Conservation (phyloP, 1,139 yeast species). For the Blastobotrys illinoisensis region DNA sequence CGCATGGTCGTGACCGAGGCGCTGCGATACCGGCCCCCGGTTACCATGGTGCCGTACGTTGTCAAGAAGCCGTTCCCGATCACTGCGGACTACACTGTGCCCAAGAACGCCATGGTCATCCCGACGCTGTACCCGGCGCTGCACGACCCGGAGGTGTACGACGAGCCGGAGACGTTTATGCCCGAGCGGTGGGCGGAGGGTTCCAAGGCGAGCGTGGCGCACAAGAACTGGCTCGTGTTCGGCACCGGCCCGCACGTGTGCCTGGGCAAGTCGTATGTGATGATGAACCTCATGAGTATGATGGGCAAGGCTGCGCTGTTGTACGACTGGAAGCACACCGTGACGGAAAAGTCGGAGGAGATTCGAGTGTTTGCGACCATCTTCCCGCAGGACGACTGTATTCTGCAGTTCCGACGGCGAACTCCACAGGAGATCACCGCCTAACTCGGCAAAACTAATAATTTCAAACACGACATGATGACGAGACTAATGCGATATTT, state of each 20-base stretch:
- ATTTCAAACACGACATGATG: neutral
- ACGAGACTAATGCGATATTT: neutral
- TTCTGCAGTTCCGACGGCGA: slow-evolving; percentile 56
- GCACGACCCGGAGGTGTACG: slow-evolving; percentile 95
- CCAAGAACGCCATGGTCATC: slow-evolving; percentile 94
- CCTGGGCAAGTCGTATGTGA: slow-evolving; percentile 87
- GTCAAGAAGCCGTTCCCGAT: slow-evolving; percentile 83
- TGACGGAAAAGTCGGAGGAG: slow-evolving; percentile 79
- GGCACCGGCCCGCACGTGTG: slow-evolving; percentile 98
- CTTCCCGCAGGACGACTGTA: slow-evolving; percentile 93
- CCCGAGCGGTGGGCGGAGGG: slow-evolving; percentile 93
- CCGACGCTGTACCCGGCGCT: slow-evolving; percentile 93
- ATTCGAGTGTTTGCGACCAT: slow-evolving; percentile 96
- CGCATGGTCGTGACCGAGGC: slow-evolving; percentile 86
- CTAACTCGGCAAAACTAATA: neutral
- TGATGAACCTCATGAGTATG: slow-evolving; percentile 82
- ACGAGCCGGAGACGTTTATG: slow-evolving; percentile 84
- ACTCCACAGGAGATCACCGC: slow-evolving; percentile 11
- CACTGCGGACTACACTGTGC: slow-evolving; percentile 77
- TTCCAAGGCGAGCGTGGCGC: slow-evolving; percentile 51
- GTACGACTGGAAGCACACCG: slow-evolving; percentile 74
- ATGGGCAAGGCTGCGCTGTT: slow-evolving; percentile 83
- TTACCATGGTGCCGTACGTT: slow-evolving; percentile 93
- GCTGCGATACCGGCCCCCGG: slow-evolving; percentile 94
- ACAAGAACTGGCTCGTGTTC: slow-evolving; percentile 91